phyloP scores from a whole-genome alignment of 116 monocot species.

The Papilionanthe hybrid region DNA sequence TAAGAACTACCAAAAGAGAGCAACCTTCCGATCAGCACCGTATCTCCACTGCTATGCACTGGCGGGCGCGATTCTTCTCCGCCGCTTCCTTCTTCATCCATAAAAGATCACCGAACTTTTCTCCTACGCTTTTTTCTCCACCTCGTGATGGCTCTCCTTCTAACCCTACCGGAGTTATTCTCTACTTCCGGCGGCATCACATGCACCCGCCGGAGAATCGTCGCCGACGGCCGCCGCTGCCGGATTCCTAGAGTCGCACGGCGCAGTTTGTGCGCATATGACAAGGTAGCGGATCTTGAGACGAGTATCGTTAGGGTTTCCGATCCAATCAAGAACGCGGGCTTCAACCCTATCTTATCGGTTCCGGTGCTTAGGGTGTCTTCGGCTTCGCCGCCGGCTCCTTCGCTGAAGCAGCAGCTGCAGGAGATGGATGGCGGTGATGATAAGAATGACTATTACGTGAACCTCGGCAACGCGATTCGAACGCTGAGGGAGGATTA shows the following conservation, averaged over 20 bases:
- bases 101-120: not conserved
- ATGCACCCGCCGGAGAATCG: not conserved
- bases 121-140: not conserved
- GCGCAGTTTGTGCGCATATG: not conserved
- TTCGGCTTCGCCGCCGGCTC: conserved; percentile 7
- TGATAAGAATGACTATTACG: conserved; percentile 61
- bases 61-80: not conserved
- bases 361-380: conserved; percentile 18
- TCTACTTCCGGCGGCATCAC: conserved; percentile 2
- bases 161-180: conserved; percentile 19
- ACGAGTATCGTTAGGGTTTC: conserved; percentile 42
- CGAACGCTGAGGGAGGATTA: conserved; percentile 68
- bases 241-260: not conserved
- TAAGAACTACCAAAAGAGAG: not conserved
- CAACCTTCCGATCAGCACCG: not conserved
- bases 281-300: conserved; percentile 14
- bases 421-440: conserved; percentile 31
- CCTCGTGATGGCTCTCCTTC: conserved; percentile 19
- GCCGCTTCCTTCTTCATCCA: not conserved
- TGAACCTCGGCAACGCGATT: conserved; percentile 79
- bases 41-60: not conserved
- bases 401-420: conserved; percentile 13
- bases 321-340: conserved; percentile 25
- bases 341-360: conserved; percentile 18
- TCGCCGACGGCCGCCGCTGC: not conserved